Evolutionary conservation across 148 eudicot genomes (phyloP).

Genomic region (Agrostemma githago): DNA sequence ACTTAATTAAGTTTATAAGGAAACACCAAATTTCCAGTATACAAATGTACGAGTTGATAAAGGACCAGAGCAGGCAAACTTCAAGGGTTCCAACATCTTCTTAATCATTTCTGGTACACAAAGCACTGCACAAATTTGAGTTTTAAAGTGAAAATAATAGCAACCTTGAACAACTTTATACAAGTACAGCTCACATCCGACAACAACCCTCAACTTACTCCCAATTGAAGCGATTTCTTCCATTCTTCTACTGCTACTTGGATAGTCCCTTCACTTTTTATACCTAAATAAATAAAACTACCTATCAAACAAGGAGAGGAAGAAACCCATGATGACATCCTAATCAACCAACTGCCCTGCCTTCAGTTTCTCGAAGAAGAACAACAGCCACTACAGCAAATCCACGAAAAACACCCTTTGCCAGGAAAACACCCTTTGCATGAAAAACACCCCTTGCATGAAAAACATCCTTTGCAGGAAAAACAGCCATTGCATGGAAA

Average conservation of each 20-base stretch:
- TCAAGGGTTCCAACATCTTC: neutral
- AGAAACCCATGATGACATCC: constrained; percentile 16
- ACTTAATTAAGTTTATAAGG: neutral
- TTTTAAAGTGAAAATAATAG: neutral
- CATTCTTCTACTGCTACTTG: neutral
- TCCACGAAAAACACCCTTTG: constrained; percentile 27
- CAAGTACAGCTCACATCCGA: neutral
- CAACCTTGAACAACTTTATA: neutral
- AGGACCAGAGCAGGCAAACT: neutral
- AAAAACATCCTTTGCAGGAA: constrained; percentile 5
- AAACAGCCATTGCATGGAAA: constrained; percentile 23
- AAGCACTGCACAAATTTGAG: neutral
- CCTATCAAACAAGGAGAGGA: neutral
- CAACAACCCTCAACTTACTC: neutral
- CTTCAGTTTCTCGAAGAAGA: constrained; percentile 16
- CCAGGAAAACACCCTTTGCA: constrained; percentile 23
- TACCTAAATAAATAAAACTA: neutral
- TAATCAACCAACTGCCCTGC: constrained; percentile 10
- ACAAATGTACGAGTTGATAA: neutral
- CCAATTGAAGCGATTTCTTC: neutral
- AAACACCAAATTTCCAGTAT: neutral
- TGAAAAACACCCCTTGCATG: constrained; percentile 16
- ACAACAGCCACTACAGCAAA: constrained; percentile 26
- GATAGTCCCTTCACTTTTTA: neutral
- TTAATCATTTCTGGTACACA: neutral